Conservation (phyloP, 2,329 filamentous ascomycete species). For the Venturiaceae sp. region DNA sequence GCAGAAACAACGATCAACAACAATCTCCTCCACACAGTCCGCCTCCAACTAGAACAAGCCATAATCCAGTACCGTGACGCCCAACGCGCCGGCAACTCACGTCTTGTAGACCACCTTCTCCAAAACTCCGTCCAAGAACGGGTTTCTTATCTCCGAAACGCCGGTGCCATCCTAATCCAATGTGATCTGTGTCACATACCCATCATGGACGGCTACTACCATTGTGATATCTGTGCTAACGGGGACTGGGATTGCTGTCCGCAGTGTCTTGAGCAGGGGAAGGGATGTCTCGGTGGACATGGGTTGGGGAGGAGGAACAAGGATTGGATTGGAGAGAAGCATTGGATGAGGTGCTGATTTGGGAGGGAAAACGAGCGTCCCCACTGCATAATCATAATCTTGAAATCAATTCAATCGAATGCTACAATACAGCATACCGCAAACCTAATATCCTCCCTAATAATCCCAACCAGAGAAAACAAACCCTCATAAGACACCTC, state of each 20-base stretch:
- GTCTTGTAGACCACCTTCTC: neutral
- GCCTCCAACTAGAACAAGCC: neutral
- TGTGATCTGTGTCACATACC: neutral
- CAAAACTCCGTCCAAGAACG: neutral
- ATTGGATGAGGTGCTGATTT: too few relatives aligned
- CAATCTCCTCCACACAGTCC: neutral
- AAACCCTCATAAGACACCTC: too few relatives aligned
- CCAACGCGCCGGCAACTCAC: neutral
- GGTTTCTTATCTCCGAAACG: neutral
- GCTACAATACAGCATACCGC: too few relatives aligned
- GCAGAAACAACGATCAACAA: too few relatives aligned
- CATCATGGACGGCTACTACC: neutral
- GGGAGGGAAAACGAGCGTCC: too few relatives aligned
- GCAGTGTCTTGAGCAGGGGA: neutral
- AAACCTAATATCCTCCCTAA: too few relatives aligned
- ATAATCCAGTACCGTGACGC: neutral
- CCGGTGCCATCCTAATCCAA: neutral
- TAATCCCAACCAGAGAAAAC: too few relatives aligned
- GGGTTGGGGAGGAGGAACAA: neutral
- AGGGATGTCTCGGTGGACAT: neutral
- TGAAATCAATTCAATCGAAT: too few relatives aligned
- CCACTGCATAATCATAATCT: too few relatives aligned
- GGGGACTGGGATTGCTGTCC: constrained; percentile 1
- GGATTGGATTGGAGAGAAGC: neutral
- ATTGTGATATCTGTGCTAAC: neutral